Percentiles rank a stretch among this genome's conserved stretches.
These are phyloP conservation scores for Uronychia setigera DNA, from an alignment of 73 alveolate species.

Conservation along the genomic window DNA sequence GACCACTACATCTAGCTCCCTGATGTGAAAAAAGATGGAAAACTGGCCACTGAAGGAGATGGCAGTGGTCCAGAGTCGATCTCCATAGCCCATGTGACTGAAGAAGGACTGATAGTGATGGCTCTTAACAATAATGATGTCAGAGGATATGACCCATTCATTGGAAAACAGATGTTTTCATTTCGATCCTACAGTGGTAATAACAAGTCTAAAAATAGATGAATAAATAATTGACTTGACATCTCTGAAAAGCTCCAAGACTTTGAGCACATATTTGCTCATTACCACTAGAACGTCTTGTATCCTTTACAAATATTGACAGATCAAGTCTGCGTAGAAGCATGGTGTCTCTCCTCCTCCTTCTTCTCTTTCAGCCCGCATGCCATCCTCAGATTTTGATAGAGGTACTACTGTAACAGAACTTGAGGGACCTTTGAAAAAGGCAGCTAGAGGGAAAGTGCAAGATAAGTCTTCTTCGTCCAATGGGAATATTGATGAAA, in stretches of 20 bases:
- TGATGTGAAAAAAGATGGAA: too few relatives aligned
- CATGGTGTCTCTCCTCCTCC: not conserved
- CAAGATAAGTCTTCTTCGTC: too few relatives aligned
- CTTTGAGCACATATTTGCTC: slow-evolving; percentile 6
- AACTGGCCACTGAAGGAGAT: too few relatives aligned
- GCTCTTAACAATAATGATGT: not conserved
- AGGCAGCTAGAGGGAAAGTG: not conserved
- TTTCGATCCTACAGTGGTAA: not conserved
- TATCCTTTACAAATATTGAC: slow-evolving; percentile 29
- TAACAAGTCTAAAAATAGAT: not conserved
- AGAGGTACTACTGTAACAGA: not conserved
- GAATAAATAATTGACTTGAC: slow-evolving; percentile 50
- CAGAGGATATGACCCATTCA: not conserved
- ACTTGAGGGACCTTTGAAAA: not conserved
- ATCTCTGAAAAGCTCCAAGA: slow-evolving; percentile 24
- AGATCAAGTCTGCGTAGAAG: not conserved
- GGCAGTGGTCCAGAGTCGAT: not conserved
- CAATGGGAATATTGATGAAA: too few relatives aligned
- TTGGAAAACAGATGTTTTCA: not conserved
- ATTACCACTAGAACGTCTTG: slow-evolving; percentile 62
- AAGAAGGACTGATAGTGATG: not conserved
- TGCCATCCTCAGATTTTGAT: not conserved
- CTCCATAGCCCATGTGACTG: not conserved
- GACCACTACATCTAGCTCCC: slow-evolving; percentile 20
- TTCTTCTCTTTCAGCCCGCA: not conserved